Evolutionary conservation across 2,329 filamentous ascomycete genomes (phyloP), one percentile per base, ranked within the genome.

Genomic region (Cytospora mali): DNA sequence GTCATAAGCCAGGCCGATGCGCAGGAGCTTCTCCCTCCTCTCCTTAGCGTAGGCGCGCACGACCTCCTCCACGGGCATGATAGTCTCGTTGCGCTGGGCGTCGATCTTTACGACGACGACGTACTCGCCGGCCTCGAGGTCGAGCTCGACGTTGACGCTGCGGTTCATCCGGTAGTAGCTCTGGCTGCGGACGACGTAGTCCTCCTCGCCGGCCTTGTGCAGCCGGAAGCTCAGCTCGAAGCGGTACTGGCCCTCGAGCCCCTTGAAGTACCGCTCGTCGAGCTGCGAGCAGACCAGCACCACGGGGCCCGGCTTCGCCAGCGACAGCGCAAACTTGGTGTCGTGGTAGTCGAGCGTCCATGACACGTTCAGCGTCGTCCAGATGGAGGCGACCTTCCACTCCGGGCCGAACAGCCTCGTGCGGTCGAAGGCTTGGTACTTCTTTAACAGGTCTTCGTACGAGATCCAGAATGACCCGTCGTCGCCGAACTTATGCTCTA

Each of bases 381-480:
- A 88, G 62, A 81, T 80, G 59, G 84, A 81, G 18, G 80, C 82
- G 56, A 82, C 80, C 50, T 80, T 79, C 86, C 86, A 89, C 64
- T 84, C 79, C 1, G 76, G 72, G 23, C 85, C 82, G 72, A 88
- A 88, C 21, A 89, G 80, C 0, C 86, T 79, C 0, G 86, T 88
- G 16, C 85, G 80, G 69, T 88, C 85, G 58, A 88, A 83, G 66
- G 82, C 80, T 55, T 82, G 81, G 69, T 84, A 88, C 68, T 88
- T 88, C 66, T 82, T 80, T 14, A 88, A 79, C 58, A 89, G 77
- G 68, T 88, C 86, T 56, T 84, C 78, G 68, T 86, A 88, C 1
- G 83, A 80, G 63, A 88, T 87, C 85, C 85, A 88, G 69, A 88
- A 88, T 14, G 85, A 83, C 0, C 84, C 85, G 68, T 88, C 85